phyloP scores from a whole-genome alignment of 2,329 filamentous ascomycete species.

The Cladophialophora carrionii region DNA sequence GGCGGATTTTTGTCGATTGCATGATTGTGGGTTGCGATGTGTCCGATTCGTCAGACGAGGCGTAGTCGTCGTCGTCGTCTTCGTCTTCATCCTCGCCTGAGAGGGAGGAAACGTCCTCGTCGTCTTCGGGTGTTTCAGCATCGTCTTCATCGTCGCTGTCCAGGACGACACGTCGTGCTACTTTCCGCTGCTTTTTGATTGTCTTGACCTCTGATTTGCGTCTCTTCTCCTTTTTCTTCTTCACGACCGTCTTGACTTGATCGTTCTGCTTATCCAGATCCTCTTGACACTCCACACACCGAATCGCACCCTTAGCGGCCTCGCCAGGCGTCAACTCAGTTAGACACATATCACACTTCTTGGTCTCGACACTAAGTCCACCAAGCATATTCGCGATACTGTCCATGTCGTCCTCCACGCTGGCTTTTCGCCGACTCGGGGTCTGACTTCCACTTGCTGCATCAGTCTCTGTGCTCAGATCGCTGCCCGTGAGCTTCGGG shows the following conservation, averaged over 20 bases:
- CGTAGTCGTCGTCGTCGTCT: conserved; percentile 46
- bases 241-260: conserved; percentile 47
- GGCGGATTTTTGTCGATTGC: conserved; percentile 84
- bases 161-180: conserved; percentile 49
- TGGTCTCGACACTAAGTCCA: conserved; percentile 75
- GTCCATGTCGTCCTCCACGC: conserved; percentile 70
- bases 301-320: conserved; percentile 55
- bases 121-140: conserved; percentile 73
- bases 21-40: conserved; percentile 56
- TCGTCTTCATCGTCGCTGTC: conserved; percentile 65
- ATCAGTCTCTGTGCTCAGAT: conserved; percentile 85
- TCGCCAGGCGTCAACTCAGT: conserved; percentile 65
- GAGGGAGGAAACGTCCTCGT: conserved; percentile 45
- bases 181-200: conserved; percentile 55
- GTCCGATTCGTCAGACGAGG: conserved; percentile 50
- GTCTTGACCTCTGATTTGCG: conserved; percentile 47
- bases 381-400: conserved; percentile 84
- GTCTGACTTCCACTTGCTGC: conserved; percentile 65
- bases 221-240: conserved; percentile 54
- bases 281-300: conserved; percentile 74
- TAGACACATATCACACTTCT: conserved; percentile 83
- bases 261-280: conserved; percentile 67
- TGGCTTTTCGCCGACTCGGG: conserved; percentile 47
- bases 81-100: conserved; percentile 42
- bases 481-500: conserved; percentile 81